A percentile compares a stretch with the other conserved stretches of the same genome.
Conservation (phyloP, 768 basidiomycete genomes). For the Leccinum arenicola region DNA sequence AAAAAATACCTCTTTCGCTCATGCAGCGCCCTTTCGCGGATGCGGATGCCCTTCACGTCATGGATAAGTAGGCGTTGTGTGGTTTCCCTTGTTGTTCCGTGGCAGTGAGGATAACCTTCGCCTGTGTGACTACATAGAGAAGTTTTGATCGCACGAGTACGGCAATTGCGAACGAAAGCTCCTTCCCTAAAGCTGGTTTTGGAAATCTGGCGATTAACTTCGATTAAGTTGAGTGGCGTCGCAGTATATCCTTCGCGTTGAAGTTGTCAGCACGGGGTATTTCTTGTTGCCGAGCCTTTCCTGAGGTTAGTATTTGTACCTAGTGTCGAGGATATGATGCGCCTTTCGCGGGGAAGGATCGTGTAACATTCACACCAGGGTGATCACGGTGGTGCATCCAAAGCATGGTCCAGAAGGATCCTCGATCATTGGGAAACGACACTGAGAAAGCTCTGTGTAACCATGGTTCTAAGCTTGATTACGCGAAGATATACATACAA, state of each 20-base stretch:
- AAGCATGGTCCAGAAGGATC: not conserved
- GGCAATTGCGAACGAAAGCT: not conserved
- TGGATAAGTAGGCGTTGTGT: conserved; percentile 24
- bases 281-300: conserved; percentile 8
- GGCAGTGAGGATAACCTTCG: conserved; percentile 12
- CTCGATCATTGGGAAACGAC: conserved; percentile 2
- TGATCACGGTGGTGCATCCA: not conserved
- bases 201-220: not conserved
- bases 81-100: conserved; percentile 16
- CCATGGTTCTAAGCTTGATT: not conserved
- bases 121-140: not conserved
- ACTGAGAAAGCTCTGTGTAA: not conserved
- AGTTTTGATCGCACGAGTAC: not conserved
- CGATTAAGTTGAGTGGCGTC: not conserved
- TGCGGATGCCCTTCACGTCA: conserved; percentile 15
- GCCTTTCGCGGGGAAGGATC: conserved; percentile 1
- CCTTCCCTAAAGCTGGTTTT: not conserved
- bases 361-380: not conserved
- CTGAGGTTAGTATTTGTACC: not conserved
- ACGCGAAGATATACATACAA: not conserved
- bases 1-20: not conserved
- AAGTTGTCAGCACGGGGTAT: not conserved
- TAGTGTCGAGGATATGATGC: not conserved
- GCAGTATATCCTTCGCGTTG: not conserved
- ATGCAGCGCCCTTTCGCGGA: not conserved